Conservation (phyloP, 208 protist genomes). For the Crithidia sp. region DNA sequence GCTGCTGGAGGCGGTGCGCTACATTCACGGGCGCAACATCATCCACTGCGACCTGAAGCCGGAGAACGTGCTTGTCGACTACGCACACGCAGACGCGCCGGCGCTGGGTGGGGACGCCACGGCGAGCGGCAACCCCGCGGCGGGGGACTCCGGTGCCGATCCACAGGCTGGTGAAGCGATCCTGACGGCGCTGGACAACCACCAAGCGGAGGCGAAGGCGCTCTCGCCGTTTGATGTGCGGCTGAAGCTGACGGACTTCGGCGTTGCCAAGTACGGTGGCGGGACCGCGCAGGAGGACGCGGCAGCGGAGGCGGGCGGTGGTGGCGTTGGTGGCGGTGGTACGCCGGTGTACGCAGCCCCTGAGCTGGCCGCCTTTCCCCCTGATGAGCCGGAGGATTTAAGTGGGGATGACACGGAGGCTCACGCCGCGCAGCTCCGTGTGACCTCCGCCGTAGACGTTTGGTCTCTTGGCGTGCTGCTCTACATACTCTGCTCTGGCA, state of each 20-base stretch:
- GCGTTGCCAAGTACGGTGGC: slow-evolving; percentile 65
- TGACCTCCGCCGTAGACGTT: slow-evolving; percentile 55
- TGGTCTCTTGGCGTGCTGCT: slow-evolving; percentile 81
- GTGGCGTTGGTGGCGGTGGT: slow-evolving; percentile 30
- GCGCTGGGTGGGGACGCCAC: no score
- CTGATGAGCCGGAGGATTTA: no score
- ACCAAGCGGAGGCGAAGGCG: slow-evolving; percentile 42
- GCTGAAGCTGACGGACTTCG: slow-evolving; percentile 84
- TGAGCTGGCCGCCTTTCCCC: slow-evolving; percentile 40
- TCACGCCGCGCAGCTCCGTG: neutral
- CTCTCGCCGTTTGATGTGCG: slow-evolving; percentile 51
- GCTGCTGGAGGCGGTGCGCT: slow-evolving; percentile 64
- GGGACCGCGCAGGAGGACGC: slow-evolving; percentile 16
- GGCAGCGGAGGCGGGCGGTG: slow-evolving; percentile 9
- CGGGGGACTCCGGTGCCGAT: no score
- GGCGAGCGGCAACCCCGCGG: neutral
- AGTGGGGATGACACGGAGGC: neutral
- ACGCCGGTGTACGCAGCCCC: slow-evolving; percentile 76
- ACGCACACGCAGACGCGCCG: neutral
- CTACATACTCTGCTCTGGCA: slow-evolving; percentile 79
- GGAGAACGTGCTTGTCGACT: slow-evolving; percentile 93
- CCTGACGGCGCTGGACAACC: slow-evolving; percentile 44
- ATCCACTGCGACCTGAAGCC: slow-evolving; percentile 99
- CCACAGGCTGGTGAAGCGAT: neutral
- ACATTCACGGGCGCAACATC: slow-evolving; percentile 81